Evolutionary conservation across 768 basidiomycete species (phyloP).

Genomic region (Hebeloma cylindrosporum): DNA sequence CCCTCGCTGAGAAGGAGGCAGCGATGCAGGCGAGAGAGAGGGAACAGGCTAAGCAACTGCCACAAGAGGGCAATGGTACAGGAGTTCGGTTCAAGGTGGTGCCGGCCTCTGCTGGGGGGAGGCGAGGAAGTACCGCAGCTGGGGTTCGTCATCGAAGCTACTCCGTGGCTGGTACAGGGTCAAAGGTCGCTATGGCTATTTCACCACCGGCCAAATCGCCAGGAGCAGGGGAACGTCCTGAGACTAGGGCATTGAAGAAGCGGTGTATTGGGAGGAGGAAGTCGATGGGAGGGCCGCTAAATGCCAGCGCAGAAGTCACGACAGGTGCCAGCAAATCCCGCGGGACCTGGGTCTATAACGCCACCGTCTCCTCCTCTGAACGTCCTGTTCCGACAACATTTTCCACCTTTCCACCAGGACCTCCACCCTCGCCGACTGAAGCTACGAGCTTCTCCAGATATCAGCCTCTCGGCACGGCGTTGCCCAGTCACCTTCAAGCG

Average conservation of each 20-base stretch:
- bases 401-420: slow-evolving; percentile 16
- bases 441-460: background rate
- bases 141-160: background rate
- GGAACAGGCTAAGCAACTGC: slow-evolving; percentile 12
- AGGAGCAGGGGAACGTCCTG: slow-evolving; percentile 5
- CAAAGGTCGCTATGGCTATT: slow-evolving; percentile 6
- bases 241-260: slow-evolving; percentile 49
- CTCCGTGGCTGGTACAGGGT: background rate
- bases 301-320: slow-evolving; percentile 7
- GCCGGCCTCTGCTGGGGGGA: slow-evolving; percentile 12
- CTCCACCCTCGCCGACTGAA: slow-evolving; percentile 16
- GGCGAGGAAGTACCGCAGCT: slow-evolving; percentile 16
- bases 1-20: slow-evolving; percentile 42
- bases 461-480: slow-evolving; percentile 1
- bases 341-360: slow-evolving; percentile 50
- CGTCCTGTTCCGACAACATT: slow-evolving; percentile 10
- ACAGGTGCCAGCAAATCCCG: slow-evolving; percentile 18
- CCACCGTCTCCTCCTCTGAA: slow-evolving; percentile 47
- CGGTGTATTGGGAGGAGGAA: slow-evolving; percentile 48
- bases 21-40: slow-evolving; percentile 18
- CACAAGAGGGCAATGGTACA: slow-evolving; percentile 9
- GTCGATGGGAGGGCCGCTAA: slow-evolving; percentile 28
- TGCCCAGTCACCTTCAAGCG: slow-evolving; percentile 1
- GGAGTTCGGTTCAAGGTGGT: slow-evolving; percentile 29
- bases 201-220: slow-evolving; percentile 1